phyloP scores from a whole-genome alignment of 345 rosid genomes.

The Lenwebbia sp. region DNA sequence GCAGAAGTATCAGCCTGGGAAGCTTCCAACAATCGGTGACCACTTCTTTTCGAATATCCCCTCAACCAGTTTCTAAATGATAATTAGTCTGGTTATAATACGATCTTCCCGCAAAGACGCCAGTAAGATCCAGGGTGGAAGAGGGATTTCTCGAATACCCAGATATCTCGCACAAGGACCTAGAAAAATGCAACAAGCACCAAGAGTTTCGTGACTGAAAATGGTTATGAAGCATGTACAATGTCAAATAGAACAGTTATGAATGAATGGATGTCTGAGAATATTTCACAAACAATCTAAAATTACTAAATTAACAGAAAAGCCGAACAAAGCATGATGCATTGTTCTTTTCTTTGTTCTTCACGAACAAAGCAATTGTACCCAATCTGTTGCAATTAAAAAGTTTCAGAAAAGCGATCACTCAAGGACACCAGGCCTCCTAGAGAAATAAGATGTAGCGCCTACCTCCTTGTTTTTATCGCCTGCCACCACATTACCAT shows the following conservation, averaged over 20 bases:
- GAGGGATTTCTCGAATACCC: conserved; percentile 96
- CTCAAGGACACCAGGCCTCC: background rate
- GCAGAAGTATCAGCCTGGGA: background rate
- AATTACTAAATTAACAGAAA: background rate
- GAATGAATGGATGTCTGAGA: background rate
- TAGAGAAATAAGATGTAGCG: background rate
- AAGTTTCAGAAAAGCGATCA: background rate
- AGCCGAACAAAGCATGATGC: background rate
- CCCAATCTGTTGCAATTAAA: background rate
- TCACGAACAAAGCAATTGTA: background rate
- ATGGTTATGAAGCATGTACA: background rate
- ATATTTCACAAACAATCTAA: background rate
- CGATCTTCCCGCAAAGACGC: conserved; percentile 85
- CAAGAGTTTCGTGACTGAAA: background rate
- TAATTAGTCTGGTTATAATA: background rate
- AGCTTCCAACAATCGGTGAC: background rate
- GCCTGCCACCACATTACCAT: conserved; percentile 70
- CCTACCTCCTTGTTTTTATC: conserved; percentile 76
- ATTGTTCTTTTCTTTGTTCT: background rate
- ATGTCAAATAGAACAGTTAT: background rate
- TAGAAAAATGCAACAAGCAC: conserved; percentile 7
- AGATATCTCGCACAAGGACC: conserved; percentile 85
- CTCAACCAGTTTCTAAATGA: background rate
- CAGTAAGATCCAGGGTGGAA: conserved; percentile 75
- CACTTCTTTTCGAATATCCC: background rate